Evolutionary conservation across 805 yeast species (phyloP), one percentile per base, ranked within the genome.

Genomic region (Candida nanaspora): DNA sequence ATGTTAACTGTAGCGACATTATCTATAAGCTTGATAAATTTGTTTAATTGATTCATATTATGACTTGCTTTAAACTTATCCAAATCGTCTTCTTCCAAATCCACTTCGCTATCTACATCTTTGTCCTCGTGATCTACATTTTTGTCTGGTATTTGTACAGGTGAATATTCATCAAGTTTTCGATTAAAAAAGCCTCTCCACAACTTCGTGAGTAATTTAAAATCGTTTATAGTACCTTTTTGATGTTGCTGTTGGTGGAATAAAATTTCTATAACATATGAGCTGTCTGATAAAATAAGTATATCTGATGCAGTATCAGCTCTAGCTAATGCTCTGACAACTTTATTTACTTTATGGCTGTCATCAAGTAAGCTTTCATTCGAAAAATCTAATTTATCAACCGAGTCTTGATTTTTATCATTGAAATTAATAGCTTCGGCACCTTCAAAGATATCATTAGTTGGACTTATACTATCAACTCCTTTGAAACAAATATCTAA

Each of bases 21-120:
- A 49, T 91, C 97, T 38, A 84, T 80, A 43, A 89, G 78, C 57
- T 86, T 88, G 69, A 89, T 80, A 62, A 93, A 87, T 46, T 56
- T 60, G 43, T 60, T 59, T 29, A 62, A 50, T 25, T 59, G 38
- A 3, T 49, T 45, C 2, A 55, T 35, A 38, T 59, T 61, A 41
- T 59, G 63, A 20, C 48, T 36, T 37, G 59, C 56, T 25, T 46
- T 6, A 31, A 19, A 10, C 6, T 30, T 30, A 29, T 35, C 33
- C 8, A 18, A 8, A 6, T 35, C 38, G 11, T 40, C 33, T n/a
- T 34, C 26, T 9, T 35, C 28, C 7, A 13, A 15, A 14, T 20
- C 32, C 15, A 20, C 20, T 18, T 37, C 25, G 22, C 28, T 5
- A n/a, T 30, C 11, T 6, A 18, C n/a, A 18, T 31, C 19, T 19